Base-by-base conservation (phyloP, 331 rosid genomes). In the Ulmus americana region DNA sequence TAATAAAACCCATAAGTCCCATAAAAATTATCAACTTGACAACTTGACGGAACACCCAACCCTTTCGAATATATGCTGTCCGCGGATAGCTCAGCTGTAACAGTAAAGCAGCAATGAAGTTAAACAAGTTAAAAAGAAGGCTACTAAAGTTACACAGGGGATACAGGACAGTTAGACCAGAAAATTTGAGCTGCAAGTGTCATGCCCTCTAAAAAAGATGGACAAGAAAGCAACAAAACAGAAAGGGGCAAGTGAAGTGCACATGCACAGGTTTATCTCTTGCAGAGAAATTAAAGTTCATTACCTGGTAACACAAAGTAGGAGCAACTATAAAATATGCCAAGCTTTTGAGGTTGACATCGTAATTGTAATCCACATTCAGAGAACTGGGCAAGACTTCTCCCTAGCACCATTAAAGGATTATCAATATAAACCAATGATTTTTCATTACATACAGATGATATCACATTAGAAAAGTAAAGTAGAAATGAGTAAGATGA, bases 271-370 rank as follows among this genome's bases (percentile, higher is more conserved):
- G 28, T 28, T 47, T 39, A 13, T 45, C 42, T 12, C 11, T 45
- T 8, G 16, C 18, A 18, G 38, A 45, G 35, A 63, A 55, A 11
- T 11, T 28, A 47, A 63, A 38, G 3, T 18, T 46, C 55, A 68
- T 39, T 71, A 92, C 98, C 98, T 92, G 98, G 77, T 89, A 92
- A 72, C 98, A 92, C 72, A 92, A 74, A 38, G 97, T 94, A 56
- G 97, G 99, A 65, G 99, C 96, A 79, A 87, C 87, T 90, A 94
- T 87, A 78, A 94, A 94, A 84, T 94, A 94, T 20, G 70, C 75
- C 82, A 92, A 71, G 74, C 84, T 83, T 83, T 81, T 78, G 72
- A 94, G 74, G 87, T 74, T 81, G 75, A 81, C 83, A 44, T 55
- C 55, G 61, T 70, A 81, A 69, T 85, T 69, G 73, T 53, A 68